Base-by-base conservation (phyloP, 2,329 filamentous ascomycete species). In the Whalleya microplaca region DNA sequence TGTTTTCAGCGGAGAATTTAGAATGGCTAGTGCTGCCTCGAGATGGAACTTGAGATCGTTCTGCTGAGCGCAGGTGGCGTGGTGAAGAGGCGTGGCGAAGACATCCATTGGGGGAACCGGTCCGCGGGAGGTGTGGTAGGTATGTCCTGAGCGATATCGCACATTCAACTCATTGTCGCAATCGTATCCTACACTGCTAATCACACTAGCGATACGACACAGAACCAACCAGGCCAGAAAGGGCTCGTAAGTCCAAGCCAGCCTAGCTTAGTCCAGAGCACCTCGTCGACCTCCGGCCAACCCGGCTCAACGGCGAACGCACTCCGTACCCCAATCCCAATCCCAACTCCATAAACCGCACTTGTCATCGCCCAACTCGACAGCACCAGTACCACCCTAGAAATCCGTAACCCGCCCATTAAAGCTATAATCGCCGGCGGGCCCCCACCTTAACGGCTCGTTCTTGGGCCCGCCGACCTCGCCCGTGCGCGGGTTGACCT, bases 391-490 rank as follows among this genome's bases (percentile, higher is more conserved):
- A 42, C 62, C 66, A 61, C 4, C 29, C 70, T 65, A 86, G 59
- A 99, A 99, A 75, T 99, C 95, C 21, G 94, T 98, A 52, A 96
- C 93, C 62, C 94, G 81, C 45, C 95, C 95, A 74, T 97, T 97
- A 74, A 91, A 99, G 73, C 92, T 97, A 89, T 93, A 99, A 67
- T 88, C 85, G 1, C 91, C 88, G 0, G 68, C 72, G 18, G 82
- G 79, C 0, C 92, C 92, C 94, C 94, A 97, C 66, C 93, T 79
- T 71, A 98, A 71, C 49, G 95, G 95, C 76, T 99, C 94, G 71
- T 96, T 98, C 86, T 98, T 99, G 5, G 95, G 95, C 1, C 95
- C 95, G 5, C 95, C 95, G 10, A 97, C 86, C 80, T 99, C 95
- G 21, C 95, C 95, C 1, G 95, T 99, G 80, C 88, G 89, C 2